These are phyloP conservation scores for Apiotrichum porosum DNA, from an alignment of 1,284 basidiomycete genomes.

Conservation along the genomic window DNA sequence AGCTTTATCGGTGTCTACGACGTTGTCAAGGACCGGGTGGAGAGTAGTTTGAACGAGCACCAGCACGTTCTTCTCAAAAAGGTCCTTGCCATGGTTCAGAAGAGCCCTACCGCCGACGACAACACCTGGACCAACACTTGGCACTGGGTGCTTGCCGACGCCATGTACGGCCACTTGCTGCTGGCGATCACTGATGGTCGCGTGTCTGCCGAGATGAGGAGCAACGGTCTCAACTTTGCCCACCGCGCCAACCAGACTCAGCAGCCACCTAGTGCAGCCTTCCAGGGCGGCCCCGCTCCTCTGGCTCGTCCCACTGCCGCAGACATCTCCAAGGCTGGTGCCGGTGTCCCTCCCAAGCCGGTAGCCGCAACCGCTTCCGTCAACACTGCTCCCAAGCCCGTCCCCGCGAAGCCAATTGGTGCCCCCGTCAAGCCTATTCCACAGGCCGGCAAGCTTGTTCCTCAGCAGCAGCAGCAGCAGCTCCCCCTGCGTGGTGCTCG, in stretches of 20 bases:
- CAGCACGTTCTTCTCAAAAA: conserved; percentile 87
- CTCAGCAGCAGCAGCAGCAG: neutral
- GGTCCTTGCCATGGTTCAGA: conserved; percentile 69
- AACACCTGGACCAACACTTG: conserved; percentile 94
- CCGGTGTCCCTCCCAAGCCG: conserved; percentile 47
- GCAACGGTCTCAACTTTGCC: conserved; percentile 94
- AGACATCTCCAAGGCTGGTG: conserved; percentile 25
- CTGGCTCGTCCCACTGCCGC: conserved; percentile 38
- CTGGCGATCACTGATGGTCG: conserved; percentile 87
- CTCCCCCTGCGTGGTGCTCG: conserved; percentile 14
- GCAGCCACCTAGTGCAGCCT: conserved; percentile 46
- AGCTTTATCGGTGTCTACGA: conserved; percentile 90
- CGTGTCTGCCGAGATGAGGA: conserved; percentile 84
- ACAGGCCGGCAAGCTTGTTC: too few relatives aligned
- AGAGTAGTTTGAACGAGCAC: conserved; percentile 83
- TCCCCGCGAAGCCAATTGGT: conserved; percentile 8
- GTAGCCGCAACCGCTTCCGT: conserved; percentile 6
- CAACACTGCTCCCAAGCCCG: conserved; percentile 7
- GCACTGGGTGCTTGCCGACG: conserved; percentile 93
- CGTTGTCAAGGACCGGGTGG: conserved; percentile 84
- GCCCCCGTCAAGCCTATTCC: neutral
- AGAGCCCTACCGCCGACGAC: conserved; percentile 53
- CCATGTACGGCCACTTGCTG: conserved; percentile 80
- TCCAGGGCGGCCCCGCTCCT: conserved; percentile 32
- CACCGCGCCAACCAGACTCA: conserved; percentile 37